Base-by-base conservation (phyloP, 768 basidiomycete species). In the Macrolepiota albuminosa region DNA sequence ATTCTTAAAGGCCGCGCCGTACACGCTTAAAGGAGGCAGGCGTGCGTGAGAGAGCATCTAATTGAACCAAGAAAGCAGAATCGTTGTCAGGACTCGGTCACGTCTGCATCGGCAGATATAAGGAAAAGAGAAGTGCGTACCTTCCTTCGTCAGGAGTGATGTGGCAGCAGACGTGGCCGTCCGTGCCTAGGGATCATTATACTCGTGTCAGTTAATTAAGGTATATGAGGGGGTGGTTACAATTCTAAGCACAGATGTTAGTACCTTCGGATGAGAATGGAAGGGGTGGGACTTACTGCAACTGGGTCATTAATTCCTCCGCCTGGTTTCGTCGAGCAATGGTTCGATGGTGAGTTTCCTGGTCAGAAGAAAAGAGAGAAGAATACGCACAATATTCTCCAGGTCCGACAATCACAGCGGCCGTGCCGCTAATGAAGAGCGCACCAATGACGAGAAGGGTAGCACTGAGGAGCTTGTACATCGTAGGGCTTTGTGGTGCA, bases 291-390 rank as follows among this genome's bases (percentile, higher is more conserved):
- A 55, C 61, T 56, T 34, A 62, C 61, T 56, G 57, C 61, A 33
- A 62, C 16, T 24, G 57, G 54, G n/a, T 57, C 61, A 37, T 37
- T 47, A 18, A 62, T 46, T n/a, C 57, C 52, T n/a, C 57, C 53
- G 14, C 61, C 61, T 62, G 26, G 2, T 16, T 42, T 13, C 10
- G 11, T 21, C 6, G 16, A 51, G n/a, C 7, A 16, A 31, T 42
- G 42, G n/a, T 21, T 3, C 18, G 48, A 6, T 16, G 48, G 18
- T 33, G 9, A 33, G 31, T 11, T 13, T 5, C 4, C 5, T n/a
- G 42, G 10, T 2, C 0, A 11, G 33, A 10, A 4, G 18, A 7
- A 42, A 24, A 24, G 37, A 11, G 14, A 10, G 9, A 42, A 13
- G n/a, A 16, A 24, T 21, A 56, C 61, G 24, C 8, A 62, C 57